Evolutionary conservation across 176 grass and related monocot species (phyloP).

Genomic region (Poa pratensis): DNA sequence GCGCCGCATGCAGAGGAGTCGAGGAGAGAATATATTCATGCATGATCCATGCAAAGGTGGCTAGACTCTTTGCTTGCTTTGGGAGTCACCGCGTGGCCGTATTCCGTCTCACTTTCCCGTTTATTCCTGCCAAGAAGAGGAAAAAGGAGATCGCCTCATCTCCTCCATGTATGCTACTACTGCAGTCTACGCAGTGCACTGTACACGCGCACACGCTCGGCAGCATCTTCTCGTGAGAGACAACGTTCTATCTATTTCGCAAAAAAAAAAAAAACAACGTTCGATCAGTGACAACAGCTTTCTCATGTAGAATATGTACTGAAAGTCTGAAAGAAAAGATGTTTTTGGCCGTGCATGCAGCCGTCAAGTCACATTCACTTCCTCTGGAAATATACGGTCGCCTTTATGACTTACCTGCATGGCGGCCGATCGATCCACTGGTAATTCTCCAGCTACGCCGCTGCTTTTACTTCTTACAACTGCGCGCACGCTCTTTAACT

Average conservation of each 20-base stretch:
- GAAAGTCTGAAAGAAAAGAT: too few species aligned
- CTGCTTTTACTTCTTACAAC: not conserved
- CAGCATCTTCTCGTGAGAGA: too few species aligned
- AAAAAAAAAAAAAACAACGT: too few species aligned
- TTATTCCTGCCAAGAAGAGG: constrained; percentile 2
- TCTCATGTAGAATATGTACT: too few species aligned
- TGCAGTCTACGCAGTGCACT: too few species aligned
- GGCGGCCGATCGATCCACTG: too few species aligned
- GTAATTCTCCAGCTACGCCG: too few species aligned
- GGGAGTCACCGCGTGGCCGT: not conserved
- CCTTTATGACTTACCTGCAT: not conserved
- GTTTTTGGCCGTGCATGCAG: not conserved
- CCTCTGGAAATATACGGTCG: not conserved
- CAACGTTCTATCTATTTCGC: too few species aligned
- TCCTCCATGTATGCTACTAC: not conserved
- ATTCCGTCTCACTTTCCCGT: constrained; percentile 15
- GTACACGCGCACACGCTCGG: too few species aligned
- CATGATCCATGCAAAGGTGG: not conserved
- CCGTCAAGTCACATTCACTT: not conserved
- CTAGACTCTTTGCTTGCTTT: not conserved
- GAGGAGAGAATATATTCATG: not conserved
- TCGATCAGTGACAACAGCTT: too few species aligned
- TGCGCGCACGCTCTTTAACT: not conserved
- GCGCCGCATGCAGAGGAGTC: not conserved
- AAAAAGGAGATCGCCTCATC: not conserved